Conservation (phyloP, 2,329 filamentous ascomycete species). For the Orbilia oligospora region DNA sequence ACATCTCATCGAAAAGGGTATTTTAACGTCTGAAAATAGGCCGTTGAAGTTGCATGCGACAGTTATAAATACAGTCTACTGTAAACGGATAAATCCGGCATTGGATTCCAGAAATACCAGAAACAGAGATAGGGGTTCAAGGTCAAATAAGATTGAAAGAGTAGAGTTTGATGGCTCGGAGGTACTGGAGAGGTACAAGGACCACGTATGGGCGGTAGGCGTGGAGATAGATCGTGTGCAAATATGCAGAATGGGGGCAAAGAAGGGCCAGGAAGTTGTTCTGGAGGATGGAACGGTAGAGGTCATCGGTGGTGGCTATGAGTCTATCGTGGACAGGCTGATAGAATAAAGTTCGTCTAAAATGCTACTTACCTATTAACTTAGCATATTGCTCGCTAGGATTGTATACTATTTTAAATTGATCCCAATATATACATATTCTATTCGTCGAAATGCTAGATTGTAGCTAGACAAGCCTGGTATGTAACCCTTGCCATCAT, state of each 20-base stretch:
- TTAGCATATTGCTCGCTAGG: neutral
- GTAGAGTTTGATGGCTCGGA: constrained; percentile 71
- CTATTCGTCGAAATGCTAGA: too few relatives aligned
- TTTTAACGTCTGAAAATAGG: constrained; percentile 74
- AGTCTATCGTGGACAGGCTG: constrained; percentile 8
- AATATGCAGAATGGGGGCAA: constrained; percentile 91
- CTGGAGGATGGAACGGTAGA: constrained; percentile 50
- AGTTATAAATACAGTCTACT: constrained; percentile 87
- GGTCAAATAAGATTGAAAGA: constrained; percentile 66
- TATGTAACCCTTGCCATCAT: too few relatives aligned
- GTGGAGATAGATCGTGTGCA: constrained; percentile 80
- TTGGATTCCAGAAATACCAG: constrained; percentile 55
- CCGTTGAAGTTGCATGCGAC: constrained; percentile 89
- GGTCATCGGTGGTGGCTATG: constrained; percentile 50
- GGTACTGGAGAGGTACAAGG: constrained; percentile 74
- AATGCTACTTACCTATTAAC: neutral
- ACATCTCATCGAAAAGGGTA: constrained; percentile 72
- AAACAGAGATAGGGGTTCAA: constrained; percentile 64
- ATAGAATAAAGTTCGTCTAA: neutral
- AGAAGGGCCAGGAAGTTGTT: constrained; percentile 65
- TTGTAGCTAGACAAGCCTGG: too few relatives aligned
- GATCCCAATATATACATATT: too few relatives aligned
- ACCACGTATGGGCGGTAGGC: constrained; percentile 79
- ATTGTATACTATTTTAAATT: neutral
- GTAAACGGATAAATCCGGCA: constrained; percentile 67